Evolutionary conservation across 2,329 filamentous ascomycete genomes (phyloP).

Genomic region (Zasmidium citrigriseum): DNA sequence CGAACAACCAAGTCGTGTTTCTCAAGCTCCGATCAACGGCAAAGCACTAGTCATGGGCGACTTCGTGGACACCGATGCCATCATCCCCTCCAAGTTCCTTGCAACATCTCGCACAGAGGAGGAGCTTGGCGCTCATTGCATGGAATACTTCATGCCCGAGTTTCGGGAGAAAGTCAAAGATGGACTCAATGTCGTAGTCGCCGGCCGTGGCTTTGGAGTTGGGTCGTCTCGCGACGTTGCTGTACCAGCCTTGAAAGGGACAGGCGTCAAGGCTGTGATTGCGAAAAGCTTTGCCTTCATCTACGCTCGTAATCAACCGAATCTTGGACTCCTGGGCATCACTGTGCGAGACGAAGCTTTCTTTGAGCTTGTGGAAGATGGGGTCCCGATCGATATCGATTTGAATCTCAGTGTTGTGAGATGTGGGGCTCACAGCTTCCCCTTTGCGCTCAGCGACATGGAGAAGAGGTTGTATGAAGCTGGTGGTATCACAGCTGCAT

Average conservation of each 20-base stretch:
- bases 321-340: slow-evolving; percentile 9
- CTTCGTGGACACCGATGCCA: slow-evolving; percentile 11
- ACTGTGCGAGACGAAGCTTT: slow-evolving; percentile 5
- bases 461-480: neutral
- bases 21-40: too few species aligned
- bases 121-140: neutral
- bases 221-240: slow-evolving; percentile 11
- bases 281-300: slow-evolving; percentile 11
- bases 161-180: slow-evolving; percentile 4
- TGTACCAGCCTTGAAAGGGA: slow-evolving; percentile 9
- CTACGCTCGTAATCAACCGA: slow-evolving; percentile 7
- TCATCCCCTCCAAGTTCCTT: neutral
- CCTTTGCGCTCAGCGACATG: neutral
- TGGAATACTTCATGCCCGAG: slow-evolving; percentile 1
- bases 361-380: neutral
- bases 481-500: neutral
- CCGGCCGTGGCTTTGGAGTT: slow-evolving; percentile 12
- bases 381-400: slow-evolving; percentile 1
- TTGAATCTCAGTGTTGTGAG: neutral
- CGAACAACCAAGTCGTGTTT: too few species aligned
- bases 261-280: slow-evolving; percentile 7
- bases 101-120: neutral
- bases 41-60: slow-evolving; percentile 2
- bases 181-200: slow-evolving; percentile 7
- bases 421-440: neutral